Base-by-base conservation (phyloP, 1,284 basidiomycete species). In the Austroboletus sp. region DNA sequence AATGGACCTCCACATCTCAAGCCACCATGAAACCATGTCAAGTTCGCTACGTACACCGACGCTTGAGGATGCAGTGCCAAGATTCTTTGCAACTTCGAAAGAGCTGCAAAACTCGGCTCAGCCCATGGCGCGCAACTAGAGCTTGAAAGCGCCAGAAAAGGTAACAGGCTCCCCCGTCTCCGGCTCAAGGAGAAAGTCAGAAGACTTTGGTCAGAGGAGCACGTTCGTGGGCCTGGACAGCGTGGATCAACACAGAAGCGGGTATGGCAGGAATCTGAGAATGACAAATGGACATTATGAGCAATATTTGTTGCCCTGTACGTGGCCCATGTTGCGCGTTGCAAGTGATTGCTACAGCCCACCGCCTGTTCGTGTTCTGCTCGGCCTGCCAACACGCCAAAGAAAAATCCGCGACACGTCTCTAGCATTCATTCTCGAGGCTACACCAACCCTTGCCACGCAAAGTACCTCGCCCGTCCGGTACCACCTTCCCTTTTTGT, bases 21-120 rank as follows among this genome's bases (percentile, higher is more conserved):
- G 21, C 61, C 58, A 52, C 59, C 62, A n/a, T 39, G 62, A 66
- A 66, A 66, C 65, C 61, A 67, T 58, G 58, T 42, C 50, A 44
- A 31, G 51, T 63, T 66, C 38, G 57, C 54, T 51, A 62, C 51
- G 54, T 50, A 23, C 42, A 32, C 16, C 27, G 45, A 45, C 65
- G 49, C 41, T 62, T 62, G 21, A 57, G 60, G 56, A 37, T 52
- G 46, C 54, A 29, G 31, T 57, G 38, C 51, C 48, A 40, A 48
- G 35, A 27, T 52, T 45, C 50, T 39, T 35, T 19, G 27, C 25
- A n/a, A 11, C 41, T 46, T 45, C 32, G 21, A 36, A 31, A 23
- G 32, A 50, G 23, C 41, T 7, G 39, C 42, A 45, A 27, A 52
- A 56, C 50, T 46, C 16, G n/a, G 34, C 26, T 51, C 17, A 43